Base-by-base conservation (phyloP, 2,329 filamentous ascomycete genomes). In the Tolypocladium nubicola region DNA sequence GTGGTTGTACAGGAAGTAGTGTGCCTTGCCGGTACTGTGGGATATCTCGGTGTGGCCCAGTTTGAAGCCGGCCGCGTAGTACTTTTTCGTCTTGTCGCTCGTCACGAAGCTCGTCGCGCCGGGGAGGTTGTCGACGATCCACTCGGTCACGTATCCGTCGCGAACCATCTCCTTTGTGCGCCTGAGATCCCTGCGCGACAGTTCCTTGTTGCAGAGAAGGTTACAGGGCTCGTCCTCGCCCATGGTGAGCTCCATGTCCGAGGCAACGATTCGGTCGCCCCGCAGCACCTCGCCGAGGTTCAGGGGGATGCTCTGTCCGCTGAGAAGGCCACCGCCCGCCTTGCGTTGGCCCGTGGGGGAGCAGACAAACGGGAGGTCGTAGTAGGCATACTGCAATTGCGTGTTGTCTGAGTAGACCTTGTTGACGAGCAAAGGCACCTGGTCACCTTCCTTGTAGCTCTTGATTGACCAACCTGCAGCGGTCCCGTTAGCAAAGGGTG, bases 61-160 rank as follows among this genome's bases (percentile, higher is more conserved):
- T 73, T 94, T 95, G 79, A 96, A 96, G 2, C 91, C 91, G 2
- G 90, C 85, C 14, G 90, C 88, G 69, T 96, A 96, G 76, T 96
- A 95, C 71, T 92, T 95, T 65, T 84, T 81, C 52, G 82, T 85
- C 74, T 90, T 90, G 71, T 95, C 90, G 40, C 89, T 87, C 0
- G 89, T 93, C 35, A 94, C 87, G 67, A 95, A 95, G 70, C 87
- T 92, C 10, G 90, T 95, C 40, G 90, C 90, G 8, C 90, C 90
- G 1, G 91, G 90, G 11, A 96, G 78, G 66, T 96, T 96, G 71
- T 96, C 90, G 61, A 94, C 88, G 63, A 96, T 95, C 91, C 90
- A 96, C 71, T 96, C 90, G 2, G 86, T 86, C n/a, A 94, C 85
- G 70, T 94, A 95, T 40, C 88, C 89, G 56, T 91, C 82, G 60